Base-by-base conservation (phyloP, 2,329 filamentous ascomycete species). In the Zarea fungicola region DNA sequence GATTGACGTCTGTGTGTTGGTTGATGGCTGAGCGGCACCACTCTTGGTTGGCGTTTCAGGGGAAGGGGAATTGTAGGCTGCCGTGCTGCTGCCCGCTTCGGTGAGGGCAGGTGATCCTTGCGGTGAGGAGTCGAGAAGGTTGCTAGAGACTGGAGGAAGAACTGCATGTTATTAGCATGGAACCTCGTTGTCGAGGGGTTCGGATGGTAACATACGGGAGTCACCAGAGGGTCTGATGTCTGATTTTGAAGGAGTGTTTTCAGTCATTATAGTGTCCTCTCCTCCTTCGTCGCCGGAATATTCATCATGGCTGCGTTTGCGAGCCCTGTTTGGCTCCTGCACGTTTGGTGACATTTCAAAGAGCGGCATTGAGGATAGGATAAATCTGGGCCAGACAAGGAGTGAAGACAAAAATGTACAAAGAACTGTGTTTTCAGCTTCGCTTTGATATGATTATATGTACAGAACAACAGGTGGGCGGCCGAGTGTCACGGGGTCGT, bases 301-400 rank as follows among this genome's bases (percentile, higher is more conserved):
- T 26, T 76, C 71, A 34, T 73, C 66, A 54, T 76, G 72, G 35
- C 63, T 70, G 51, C 74, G 64, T 60, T 79, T 78, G 44, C 69
- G 66, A 41, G 64, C 62, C 23, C 62, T 62, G 18, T 61, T 55
- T 21, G 67, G 61, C 57, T 75, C 72, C 58, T 71, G 68, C 25
- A 75, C 66, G 52, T 78, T 78, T 11, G 68, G 62, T 16, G 75
- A 73, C 59, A 76, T 65, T 46, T 69, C 65, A 37, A 69, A 62
- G 22, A 79, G 64, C 59, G 76, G 70, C 75, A 78, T 78, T 52
- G 60, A 53, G 35, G n/a, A n/a, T n/a, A n/a, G n/a, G n/a, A n/a
- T n/a, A n/a, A n/a, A n/a, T n/a, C n/a, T n/a, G n/a, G n/a, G n/a
- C n/a, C n/a, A n/a, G n/a, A 29, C 14, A 29, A 29, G 28, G 28